Conservation (phyloP, 306 rosid species). For the Vigna reflexopilosa region DNA sequence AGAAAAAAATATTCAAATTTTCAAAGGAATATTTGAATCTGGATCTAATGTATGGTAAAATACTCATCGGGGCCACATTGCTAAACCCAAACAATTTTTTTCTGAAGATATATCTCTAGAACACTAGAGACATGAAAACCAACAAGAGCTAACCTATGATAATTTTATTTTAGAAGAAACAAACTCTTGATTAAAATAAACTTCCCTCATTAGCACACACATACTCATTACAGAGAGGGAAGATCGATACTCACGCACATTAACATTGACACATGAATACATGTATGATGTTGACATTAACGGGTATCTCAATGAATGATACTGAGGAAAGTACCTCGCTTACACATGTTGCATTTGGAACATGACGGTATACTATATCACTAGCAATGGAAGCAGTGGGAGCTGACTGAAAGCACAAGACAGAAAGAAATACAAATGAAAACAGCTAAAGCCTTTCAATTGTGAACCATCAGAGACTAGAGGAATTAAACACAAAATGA, state of each 20-base stretch:
- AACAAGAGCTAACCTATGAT: not conserved
- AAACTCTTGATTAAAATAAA: not conserved
- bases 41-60: not conserved
- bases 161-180: slow-evolving; percentile 22
- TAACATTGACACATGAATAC: slow-evolving; percentile 22
- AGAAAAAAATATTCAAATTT: slow-evolving; percentile 20
- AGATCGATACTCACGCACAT: not conserved
- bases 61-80: not conserved
- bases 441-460: slow-evolving; percentile 39
- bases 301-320: slow-evolving; percentile 16
- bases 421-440: slow-evolving; percentile 32
- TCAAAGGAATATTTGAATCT: slow-evolving; percentile 5
- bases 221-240: not conserved
- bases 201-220: not conserved
- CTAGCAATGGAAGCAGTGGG: slow-evolving; percentile 83
- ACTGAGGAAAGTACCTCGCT: slow-evolving; percentile 75
- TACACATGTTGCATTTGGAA: slow-evolving; percentile 91
- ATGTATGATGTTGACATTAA: not conserved
- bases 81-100: not conserved
- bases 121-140: slow-evolving; percentile 5
- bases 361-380: slow-evolving; percentile 84
- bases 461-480: slow-evolving; percentile 26
- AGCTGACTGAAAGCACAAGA: slow-evolving; percentile 72
- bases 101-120: not conserved
- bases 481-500: slow-evolving; percentile 42